Percentiles rank a stretch among this genome's conserved stretches.
These are phyloP conservation scores for Aspergillus aculeatus DNA, from an alignment of 2,329 filamentous ascomycete genomes.

Conservation along the genomic window DNA sequence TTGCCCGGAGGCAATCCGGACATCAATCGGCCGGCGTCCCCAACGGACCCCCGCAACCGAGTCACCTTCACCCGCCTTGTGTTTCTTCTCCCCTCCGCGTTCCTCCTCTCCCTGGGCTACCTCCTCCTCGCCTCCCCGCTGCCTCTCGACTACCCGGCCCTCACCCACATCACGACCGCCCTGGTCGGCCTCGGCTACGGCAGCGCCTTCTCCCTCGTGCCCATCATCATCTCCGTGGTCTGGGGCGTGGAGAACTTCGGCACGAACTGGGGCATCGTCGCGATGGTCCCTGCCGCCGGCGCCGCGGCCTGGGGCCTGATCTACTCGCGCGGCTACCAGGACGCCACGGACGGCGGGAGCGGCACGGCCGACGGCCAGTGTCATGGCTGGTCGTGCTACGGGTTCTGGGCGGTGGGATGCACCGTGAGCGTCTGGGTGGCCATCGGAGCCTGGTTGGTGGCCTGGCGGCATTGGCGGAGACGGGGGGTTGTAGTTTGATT, in stretches of 20 bases:
- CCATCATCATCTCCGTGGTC: constrained; percentile 92
- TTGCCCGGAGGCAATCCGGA: constrained; percentile 50
- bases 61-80: constrained; percentile 72
- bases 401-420: constrained; percentile 78
- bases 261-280: constrained; percentile 95
- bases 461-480: constrained; percentile 82
- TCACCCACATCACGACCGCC: constrained; percentile 83
- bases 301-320: constrained; percentile 86
- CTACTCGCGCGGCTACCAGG: constrained; percentile 61
- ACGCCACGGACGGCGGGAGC: constrained; percentile 42
- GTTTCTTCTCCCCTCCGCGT: constrained; percentile 74
- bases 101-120: constrained; percentile 73
- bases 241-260: constrained; percentile 99
- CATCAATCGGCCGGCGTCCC: constrained; percentile 41
- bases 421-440: constrained; percentile 74
- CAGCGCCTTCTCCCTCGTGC: constrained; percentile 82
- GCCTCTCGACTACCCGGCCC: constrained; percentile 71
- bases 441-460: constrained; percentile 68
- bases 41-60: constrained; percentile 22
- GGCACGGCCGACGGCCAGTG: constrained; percentile 60
- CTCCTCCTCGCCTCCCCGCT: constrained; percentile 75
- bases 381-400: constrained; percentile 79
- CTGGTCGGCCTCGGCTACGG: constrained; percentile 90
- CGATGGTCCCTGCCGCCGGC: constrained; percentile 83
- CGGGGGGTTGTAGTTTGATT: constrained; percentile 67